phyloP scores from a whole-genome alignment of 1,139 yeast species.

The Magnusiomyces magnusii region DNA sequence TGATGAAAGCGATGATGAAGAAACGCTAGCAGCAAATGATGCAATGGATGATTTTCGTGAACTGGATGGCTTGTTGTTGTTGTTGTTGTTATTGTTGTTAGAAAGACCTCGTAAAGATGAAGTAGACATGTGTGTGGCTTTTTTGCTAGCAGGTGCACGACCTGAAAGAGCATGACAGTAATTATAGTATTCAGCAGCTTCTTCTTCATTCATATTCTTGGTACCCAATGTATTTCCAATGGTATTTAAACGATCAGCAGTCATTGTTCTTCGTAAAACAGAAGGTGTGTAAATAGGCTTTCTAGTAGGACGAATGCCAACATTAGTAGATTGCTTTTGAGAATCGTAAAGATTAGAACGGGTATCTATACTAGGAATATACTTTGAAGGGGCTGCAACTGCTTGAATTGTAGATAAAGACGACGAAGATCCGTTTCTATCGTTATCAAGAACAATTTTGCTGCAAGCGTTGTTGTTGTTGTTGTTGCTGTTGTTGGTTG shows the following conservation, averaged over 20 bases:
- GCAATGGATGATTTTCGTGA: not conserved
- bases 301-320: slow-evolving; percentile 8
- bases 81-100: not conserved
- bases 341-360: not conserved
- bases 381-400: slow-evolving; percentile 4
- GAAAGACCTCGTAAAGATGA: not conserved
- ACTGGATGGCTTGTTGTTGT: too few species aligned
- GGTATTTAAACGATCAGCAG: slow-evolving; percentile 17
- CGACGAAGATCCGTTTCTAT: not conserved
- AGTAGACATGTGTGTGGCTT: not conserved
- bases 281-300: slow-evolving; percentile 89
- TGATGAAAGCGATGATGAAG: slow-evolving; percentile 3
- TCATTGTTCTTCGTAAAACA: slow-evolving; percentile 56
- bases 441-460: too few species aligned
- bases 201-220: not conserved
- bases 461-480: not conserved
- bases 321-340: not conserved
- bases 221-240: not conserved
- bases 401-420: slow-evolving; percentile 3
- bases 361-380: slow-evolving; percentile 4
- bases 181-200: not conserved
- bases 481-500: not conserved
- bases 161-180: not conserved
- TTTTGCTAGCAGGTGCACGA: not conserved
- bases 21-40: not conserved